Base-by-base conservation (phyloP, 805 yeast genomes). In the Starmerella asiatica region DNA sequence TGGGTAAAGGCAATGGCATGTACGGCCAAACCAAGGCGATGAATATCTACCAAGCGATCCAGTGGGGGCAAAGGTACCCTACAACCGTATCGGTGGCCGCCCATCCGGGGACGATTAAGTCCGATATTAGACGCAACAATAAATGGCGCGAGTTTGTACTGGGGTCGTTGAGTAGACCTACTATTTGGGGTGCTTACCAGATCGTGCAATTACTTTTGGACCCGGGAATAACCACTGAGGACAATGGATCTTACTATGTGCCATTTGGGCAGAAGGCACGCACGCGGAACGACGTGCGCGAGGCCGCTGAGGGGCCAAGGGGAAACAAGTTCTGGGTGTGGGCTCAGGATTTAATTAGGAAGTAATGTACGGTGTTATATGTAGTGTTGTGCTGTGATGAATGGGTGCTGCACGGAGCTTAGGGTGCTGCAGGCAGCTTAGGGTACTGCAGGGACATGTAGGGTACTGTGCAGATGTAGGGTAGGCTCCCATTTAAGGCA, bases 21-120 rank as follows among this genome's bases (percentile, higher is more conserved):
- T 67, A 70, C 46, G 69, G 65, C 12, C 73, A 69, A 48, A 61
- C 69, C 21, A 70, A 70, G 54, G 68, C 70, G 2, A 61, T 63
- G 37, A 60, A 59, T 37, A 51, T 63, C 19, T 59, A 61, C 38
- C 64, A 64, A 43, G 58, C 67, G 1, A 47, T 54, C 8, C 49
- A 53, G 32, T 68, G 67, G 64, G 54, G 57, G 3, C 44, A 50
- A 36, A 32, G 52, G 18, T 56, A 61, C 43, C 51, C 59, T 3
- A 48, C 53, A 6, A 54, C 64, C 2, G 51, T 64, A 4, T 51
- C 59, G 12, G 50, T 64, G 8, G 48, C 63, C 2, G 53, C 57
- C 4, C 67, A 67, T 44, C 73, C 73, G 1, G 73, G 73, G 0
- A 43, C 49, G 14, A 46, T 68, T n/a, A 44, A 41, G 19, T 53